Evolutionary conservation across 1,284 basidiomycete genomes (phyloP), one percentile per base, ranked within the genome.

Genomic region (Ceratobasidium sp.): DNA sequence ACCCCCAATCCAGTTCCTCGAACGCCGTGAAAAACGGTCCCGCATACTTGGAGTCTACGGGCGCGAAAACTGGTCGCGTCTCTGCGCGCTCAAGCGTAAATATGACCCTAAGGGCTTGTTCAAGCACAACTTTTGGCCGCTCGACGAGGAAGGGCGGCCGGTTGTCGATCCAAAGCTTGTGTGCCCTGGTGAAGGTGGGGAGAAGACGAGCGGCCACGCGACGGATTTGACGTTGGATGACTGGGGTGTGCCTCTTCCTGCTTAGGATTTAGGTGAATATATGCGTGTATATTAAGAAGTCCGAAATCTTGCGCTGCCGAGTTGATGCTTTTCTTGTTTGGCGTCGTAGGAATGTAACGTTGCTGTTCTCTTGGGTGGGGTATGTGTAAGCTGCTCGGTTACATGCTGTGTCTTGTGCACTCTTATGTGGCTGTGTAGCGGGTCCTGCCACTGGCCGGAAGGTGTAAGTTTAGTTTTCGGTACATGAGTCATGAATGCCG

Each of bases 41-140:
- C 74, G 76, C 43, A 77, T 76, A 48, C 53, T 74, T 16, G 74
- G 72, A 7, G 74, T 68, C 7, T 77, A 74, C 46, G 75, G 77
- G 22, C 19, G 46, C 48, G 84, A 86, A 68, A 92, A 91, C 80
- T 95, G 92, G 89, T 80, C 83, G 0, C 87, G 90, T 27, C 84
- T 96, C 2, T 82, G 85, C 41, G 85, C 86, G 76, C 83, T 95
- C 79, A 96, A 96, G 83, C 82, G 84, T 74, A 82, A 84, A 72
- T 92, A 94, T 78, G 94, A 96, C 80, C 93, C 93, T 0, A 80
- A 82, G 46, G 88, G 90, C 74, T 76, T 95, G 59, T 93, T 95
- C 83, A 85, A 83, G 74, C 89, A 93, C 79, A 86, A 79, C 31
- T 78, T 93, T 78, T 95, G 93, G 93, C 93, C 93, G 14, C 79